Evolutionary conservation across 768 basidiomycete species (phyloP).

Genomic region (Tephrocybe sp.): DNA sequence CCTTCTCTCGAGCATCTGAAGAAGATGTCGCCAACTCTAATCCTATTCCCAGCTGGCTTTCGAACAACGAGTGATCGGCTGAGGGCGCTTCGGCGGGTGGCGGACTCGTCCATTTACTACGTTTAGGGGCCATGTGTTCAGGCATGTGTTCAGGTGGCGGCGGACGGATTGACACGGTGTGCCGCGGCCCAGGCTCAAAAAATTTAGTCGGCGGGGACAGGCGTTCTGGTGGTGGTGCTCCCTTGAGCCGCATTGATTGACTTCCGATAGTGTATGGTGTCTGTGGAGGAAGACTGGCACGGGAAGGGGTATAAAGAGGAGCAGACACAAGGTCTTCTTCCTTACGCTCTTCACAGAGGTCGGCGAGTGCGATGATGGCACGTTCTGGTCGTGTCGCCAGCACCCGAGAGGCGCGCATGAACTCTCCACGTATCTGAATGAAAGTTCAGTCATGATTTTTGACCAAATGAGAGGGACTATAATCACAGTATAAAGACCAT

Average conservation of each 20-base stretch:
- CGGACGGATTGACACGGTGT: conserved; percentile 37
- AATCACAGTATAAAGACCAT: conserved; percentile 90
- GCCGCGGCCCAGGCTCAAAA: conserved; percentile 40
- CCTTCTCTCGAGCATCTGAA: conserved; percentile 56
- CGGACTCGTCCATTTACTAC: conserved; percentile 83
- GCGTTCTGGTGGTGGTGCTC: conserved; percentile 38
- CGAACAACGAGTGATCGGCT: conserved; percentile 65
- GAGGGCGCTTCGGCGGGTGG: conserved; percentile 76
- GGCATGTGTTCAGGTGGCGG: conserved; percentile 79
- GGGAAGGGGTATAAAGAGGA: conserved; percentile 42
- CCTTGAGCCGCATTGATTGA: conserved; percentile 55
- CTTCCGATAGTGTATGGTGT: conserved; percentile 70
- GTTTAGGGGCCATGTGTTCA: conserved; percentile 82
- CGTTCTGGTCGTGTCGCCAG: conserved; percentile 78
- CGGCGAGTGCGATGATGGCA: conserved; percentile 78
- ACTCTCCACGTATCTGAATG: conserved; percentile 91
- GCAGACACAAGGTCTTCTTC: conserved; percentile 60
- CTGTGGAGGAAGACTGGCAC: conserved; percentile 61
- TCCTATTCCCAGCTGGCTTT: conserved; percentile 63
- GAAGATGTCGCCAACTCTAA: conserved; percentile 70
- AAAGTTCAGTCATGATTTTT: conserved; percentile 11
- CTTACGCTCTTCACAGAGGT: conserved; percentile 89
- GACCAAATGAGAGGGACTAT: conserved; percentile 19
- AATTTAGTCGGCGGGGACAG: conserved; percentile 56
- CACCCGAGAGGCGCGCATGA: conserved; percentile 93